Evolutionary conservation across 805 yeast genomes (phyloP), one percentile per base, ranked within the genome.

Genomic region (Kazachstania bromeliacearum): DNA sequence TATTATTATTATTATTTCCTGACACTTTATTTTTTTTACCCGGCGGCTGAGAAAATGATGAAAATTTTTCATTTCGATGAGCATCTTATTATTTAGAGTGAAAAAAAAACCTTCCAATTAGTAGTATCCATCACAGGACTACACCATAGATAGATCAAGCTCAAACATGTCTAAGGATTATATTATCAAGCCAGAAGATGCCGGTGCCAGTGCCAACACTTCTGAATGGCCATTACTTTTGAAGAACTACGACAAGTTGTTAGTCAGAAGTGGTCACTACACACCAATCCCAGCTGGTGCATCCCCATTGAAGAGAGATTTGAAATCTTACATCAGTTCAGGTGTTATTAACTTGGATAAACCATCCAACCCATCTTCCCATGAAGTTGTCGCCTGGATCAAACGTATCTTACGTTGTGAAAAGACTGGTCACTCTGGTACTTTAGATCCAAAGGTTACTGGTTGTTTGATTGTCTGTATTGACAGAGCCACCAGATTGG

Each of bases 371-470:
- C 98, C 98, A 50, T 85, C 96, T 30, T 85, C 96, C 37, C 98
- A 92, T 67, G 98, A 92, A 70, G 98, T 92, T 59, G 98, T 92
- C 54, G 98, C 98, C 17, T 92, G 98, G 98, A 77, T 92, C 57
- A 92, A 92, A 70, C 75, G 97, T 63, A 92, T 92, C 51, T 71
- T 92, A 55, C 79, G 97, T 63, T 82, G 79, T 42, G 97, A 92
- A 65, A 92, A 92, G 65, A 92, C 98, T 41, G 98, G 98, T 68
- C 98, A 92, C 66, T 85, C 96, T 37, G 98, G 98, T 69, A 92
- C 98, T 47, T 74, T 92, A 63, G 98, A 92, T 71, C 98, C 98
- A 47, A 85, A 85, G 65, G 98, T 92, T 57, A 92, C 98, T 34
- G 98, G 98, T 48, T 92, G 98, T 72, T 73, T 92, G 62, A 92